These are phyloP conservation scores for Dendryphion nanum DNA, from an alignment of 2,329 filamentous ascomycete species.

Conservation along the genomic window DNA sequence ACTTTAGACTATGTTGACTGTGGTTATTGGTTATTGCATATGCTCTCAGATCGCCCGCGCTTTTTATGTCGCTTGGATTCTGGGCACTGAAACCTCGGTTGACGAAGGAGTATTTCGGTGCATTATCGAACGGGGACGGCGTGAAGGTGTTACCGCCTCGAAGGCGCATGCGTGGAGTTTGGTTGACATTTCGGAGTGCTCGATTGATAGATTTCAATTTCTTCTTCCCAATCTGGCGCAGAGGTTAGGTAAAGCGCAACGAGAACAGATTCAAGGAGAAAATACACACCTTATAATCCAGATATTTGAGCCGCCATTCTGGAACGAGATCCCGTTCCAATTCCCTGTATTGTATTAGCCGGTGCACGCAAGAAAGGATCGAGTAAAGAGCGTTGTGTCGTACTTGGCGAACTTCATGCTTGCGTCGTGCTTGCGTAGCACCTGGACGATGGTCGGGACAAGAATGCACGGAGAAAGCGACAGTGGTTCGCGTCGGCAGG, in stretches of 20 bases:
- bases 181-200: slow-evolving; percentile 63
- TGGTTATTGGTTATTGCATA: slow-evolving; percentile 24
- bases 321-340: slow-evolving; percentile 85
- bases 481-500: too few species aligned
- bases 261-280: slow-evolving; percentile 2
- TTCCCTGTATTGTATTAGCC: slow-evolving; percentile 51
- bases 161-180: slow-evolving; percentile 46
- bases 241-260: background rate
- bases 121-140: slow-evolving; percentile 33
- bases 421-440: slow-evolving; percentile 47
- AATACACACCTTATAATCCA: slow-evolving; percentile 76
- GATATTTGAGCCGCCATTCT: slow-evolving; percentile 92
- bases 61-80: slow-evolving; percentile 14
- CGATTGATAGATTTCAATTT: slow-evolving; percentile 79
- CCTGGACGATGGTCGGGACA: too few species aligned
- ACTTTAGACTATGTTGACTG: slow-evolving; percentile 16
- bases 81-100: slow-evolving; percentile 29
- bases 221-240: slow-evolving; percentile 71
- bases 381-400: slow-evolving; percentile 14
- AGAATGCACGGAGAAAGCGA: too few species aligned
- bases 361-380: background rate
- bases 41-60: slow-evolving; percentile 23
- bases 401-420: slow-evolving; percentile 64
- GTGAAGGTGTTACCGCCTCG: slow-evolving; percentile 33
- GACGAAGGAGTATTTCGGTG: slow-evolving; percentile 43